These are phyloP conservation scores for Lepidium africanum DNA, from an alignment of 345 rosid species.

Conservation along the genomic window DNA sequence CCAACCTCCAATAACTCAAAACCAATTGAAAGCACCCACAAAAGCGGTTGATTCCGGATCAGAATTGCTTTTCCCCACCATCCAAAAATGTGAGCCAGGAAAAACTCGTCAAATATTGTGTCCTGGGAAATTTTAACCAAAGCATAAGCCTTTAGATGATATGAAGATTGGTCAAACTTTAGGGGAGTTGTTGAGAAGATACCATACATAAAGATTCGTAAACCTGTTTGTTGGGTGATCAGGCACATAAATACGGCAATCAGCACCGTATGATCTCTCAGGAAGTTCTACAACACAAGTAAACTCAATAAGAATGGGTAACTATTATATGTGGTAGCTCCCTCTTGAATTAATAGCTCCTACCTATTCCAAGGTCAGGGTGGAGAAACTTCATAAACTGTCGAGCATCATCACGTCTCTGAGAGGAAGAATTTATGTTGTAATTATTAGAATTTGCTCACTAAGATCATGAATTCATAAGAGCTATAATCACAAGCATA, in stretches of 20 bases:
- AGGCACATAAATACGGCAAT: constrained; percentile 81
- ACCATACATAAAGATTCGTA: constrained; percentile 98
- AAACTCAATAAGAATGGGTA: constrained; percentile 4
- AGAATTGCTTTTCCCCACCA: constrained; percentile 99
- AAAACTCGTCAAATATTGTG: constrained; percentile 88
- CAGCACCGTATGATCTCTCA: constrained; percentile 95
- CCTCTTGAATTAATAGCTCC: not conserved
- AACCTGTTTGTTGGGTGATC: constrained; percentile 94
- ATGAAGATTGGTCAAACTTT: not conserved
- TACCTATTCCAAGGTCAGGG: constrained; percentile 95
- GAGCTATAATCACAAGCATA: constrained; percentile 4
- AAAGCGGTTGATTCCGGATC: constrained; percentile 90
- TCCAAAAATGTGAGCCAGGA: constrained; percentile 94
- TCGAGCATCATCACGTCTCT: constrained; percentile 95
- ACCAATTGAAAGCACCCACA: constrained; percentile 95
- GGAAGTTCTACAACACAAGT: constrained; percentile 70
- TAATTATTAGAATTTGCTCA: constrained; percentile 26
- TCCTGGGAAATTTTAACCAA: constrained; percentile 42
- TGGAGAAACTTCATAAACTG: constrained; percentile 99
- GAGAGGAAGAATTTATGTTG: constrained; percentile 3
- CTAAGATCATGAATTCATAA: not conserved
- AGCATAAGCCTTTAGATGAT: constrained; percentile 17
- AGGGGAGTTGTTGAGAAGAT: constrained; percentile 49
- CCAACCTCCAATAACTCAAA: constrained; percentile 98
- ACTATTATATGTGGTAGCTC: not conserved